Base-by-base conservation (phyloP, 2,329 filamentous ascomycete genomes). In the Pseudogymnoascus sp. region DNA sequence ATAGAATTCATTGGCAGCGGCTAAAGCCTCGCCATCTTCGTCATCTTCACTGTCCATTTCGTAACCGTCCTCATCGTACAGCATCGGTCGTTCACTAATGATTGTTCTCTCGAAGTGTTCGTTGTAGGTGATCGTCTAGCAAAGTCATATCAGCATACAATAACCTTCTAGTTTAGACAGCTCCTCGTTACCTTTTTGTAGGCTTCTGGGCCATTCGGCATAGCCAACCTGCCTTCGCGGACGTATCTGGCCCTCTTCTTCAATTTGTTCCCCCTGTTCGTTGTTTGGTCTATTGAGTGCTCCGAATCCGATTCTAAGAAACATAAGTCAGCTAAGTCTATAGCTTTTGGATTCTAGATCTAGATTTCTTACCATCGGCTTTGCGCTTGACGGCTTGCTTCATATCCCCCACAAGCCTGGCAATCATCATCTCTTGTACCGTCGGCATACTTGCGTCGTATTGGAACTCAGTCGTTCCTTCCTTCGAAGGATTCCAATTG, bases 51-150 rank as follows among this genome's bases (percentile, higher is more conserved):
- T 88, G 44, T 91, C 87, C 63, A 91, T 78, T 66, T 90, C 86
- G 72, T 89, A 91, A 66, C 90, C 90, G 69, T 93, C 89, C 53
- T 90, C 86, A 75, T 93, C 90, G 67, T 90, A 79, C 56, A 90
- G 79, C 10, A 84, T 83, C 4, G 88, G 88, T 69, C 92, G 93
- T 68, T 83, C 84, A 73, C 85, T 85, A 67, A 96, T 86, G 68
- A 93, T 90, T 62, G 86, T 81, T 72, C 91, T 83, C 64, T 82
- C 80, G 71, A 88, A 88, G 50, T 56, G 29, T 64, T 90, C 90
- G 35, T 84, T 88, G 73, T 91, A 89, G 63, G 90, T 86, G 69
- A 92, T 82, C 68, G 81, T 79, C 88, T 92, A 72, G 44, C n/a
- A 59, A 37, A 21, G 13, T 9, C 35, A 15, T 7, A 38, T 60